A percentile compares a stretch with the other conserved stretches of the same genome.
These are phyloP conservation scores for Penicillium paneum DNA, from an alignment of 2,329 filamentous ascomycete species.

Conservation along the genomic window DNA sequence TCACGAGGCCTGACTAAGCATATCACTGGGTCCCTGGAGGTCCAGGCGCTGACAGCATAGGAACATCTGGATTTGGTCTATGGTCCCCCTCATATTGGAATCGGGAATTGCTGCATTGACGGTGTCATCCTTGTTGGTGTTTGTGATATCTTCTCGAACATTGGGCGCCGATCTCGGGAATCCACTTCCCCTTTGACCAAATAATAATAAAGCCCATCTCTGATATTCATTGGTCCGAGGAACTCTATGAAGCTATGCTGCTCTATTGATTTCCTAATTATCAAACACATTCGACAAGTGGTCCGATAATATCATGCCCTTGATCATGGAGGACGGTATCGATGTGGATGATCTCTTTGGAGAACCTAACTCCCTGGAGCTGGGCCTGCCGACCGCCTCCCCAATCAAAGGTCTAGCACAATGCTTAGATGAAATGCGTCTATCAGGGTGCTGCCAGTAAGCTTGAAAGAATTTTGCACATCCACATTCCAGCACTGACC, in stretches of 20 bases:
- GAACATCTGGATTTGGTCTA: conserved; percentile 1
- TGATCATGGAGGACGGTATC: conserved; percentile 57
- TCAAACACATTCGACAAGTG: not conserved
- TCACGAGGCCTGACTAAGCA: conserved; percentile 15
- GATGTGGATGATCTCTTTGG: conserved; percentile 74
- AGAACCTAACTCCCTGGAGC: conserved; percentile 58
- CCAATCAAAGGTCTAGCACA: conserved; percentile 66
- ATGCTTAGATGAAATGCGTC: conserved; percentile 72
- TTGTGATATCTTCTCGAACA: not conserved
- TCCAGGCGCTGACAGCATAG: conserved; percentile 8
- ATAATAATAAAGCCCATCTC: conserved; percentile 4
- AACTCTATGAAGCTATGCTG: conserved; percentile 18
- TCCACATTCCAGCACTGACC: conserved; percentile 20
- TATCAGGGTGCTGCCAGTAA: conserved; percentile 78
- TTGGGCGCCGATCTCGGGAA: not conserved
- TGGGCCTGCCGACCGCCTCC: conserved; percentile 51
- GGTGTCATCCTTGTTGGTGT: not conserved
- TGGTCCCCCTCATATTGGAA: not conserved
- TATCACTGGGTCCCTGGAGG: conserved; percentile 7
- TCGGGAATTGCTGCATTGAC: not conserved
- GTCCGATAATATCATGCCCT: conserved; percentile 40
- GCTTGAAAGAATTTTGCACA: conserved; percentile 33
- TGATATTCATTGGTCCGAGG: conserved; percentile 3
- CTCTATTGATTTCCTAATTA: conserved; percentile 8
- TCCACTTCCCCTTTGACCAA: not conserved